Evolutionary conservation across 352 stramenopile species (phyloP), one percentile per base, ranked within the genome.

Genomic region (Globisporangium ultimum): DNA sequence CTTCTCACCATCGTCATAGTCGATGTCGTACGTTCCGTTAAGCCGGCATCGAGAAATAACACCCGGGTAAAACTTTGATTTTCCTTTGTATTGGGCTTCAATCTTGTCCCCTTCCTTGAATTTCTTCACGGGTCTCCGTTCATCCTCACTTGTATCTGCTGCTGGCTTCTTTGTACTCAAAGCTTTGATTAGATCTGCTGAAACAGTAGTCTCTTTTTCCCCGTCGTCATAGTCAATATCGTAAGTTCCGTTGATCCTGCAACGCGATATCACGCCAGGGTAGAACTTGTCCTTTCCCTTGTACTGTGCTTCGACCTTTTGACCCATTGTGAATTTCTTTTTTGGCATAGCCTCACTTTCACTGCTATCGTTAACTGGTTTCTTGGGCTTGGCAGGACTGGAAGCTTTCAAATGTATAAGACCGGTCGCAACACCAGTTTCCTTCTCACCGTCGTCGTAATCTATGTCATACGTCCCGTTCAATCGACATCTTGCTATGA

Each of bases 361-460:
- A 42, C 24, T 52, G 20, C 20, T 52, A 14, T 52, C 47, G n/a
- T 45, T n/a, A 8, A n/a, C 40, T 45, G 40, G 40, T n/a, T 45
- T 45, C 40, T 45, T 45, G 40, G 40, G 40, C 40, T 54, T 54
- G 6, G 6, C 24, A 4, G 50, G 50, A 48, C 50, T 55, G 13
- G 50, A 32, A 34, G 10, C 20, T 15, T 18, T 17, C 40, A 32
- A 56, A 34, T 58, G 60, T 50, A 85, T 86, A 20, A 84, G 56
- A 32, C 76, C 61, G 36, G 60, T 54, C 13, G 66, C 58, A 20
- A 89, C 71, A 62, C 71, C 59, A 21, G 56, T 84, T 48, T 89
- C 80, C 42, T 73, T 76, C 41, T 91, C 82, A 15, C 87, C 84
- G 48, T 96, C 86, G 40, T 95, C 79, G 62, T 92, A 93, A 51